phyloP scores from a whole-genome alignment of 306 rosid species.

The Canavalia gladiata region DNA sequence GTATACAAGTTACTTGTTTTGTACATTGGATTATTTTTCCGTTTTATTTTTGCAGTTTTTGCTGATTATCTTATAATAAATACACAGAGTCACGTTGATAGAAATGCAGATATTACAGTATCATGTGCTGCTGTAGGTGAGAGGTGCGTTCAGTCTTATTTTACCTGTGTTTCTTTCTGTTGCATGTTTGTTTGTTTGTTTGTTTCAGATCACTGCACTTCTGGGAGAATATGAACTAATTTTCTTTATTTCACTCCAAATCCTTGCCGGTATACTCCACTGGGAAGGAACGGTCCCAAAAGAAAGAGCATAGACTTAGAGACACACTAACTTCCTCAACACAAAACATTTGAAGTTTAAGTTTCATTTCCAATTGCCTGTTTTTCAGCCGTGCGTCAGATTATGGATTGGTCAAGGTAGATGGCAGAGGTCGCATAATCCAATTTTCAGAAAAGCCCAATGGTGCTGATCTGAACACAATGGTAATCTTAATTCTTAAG shows the following conservation, averaged over 20 bases:
- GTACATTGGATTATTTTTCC: slow-evolving; percentile 9
- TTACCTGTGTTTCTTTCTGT: slow-evolving; percentile 2
- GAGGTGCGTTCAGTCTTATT: slow-evolving; percentile 67
- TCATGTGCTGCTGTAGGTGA: slow-evolving; percentile 75
- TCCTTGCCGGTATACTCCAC: background rate
- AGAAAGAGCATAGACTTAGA: background rate
- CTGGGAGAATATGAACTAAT: slow-evolving; percentile 16
- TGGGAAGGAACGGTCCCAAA: background rate
- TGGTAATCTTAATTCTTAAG: slow-evolving; percentile 60
- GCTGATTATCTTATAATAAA: slow-evolving; percentile 45
- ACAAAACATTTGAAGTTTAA: slow-evolving; percentile 16
- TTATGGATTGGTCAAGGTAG: slow-evolving; percentile 85
- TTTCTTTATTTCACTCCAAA: background rate
- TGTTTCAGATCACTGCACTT: slow-evolving; percentile 10
- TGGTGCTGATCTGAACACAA: slow-evolving; percentile 70
- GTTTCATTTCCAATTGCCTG: slow-evolving; percentile 36
- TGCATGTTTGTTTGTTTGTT: slow-evolving; percentile 10
- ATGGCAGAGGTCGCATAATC: slow-evolving; percentile 69
- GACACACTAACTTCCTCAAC: slow-evolving; percentile 15
- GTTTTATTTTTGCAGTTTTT: slow-evolving; percentile 25
- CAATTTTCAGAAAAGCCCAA: slow-evolving; percentile 88
- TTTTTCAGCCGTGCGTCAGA: slow-evolving; percentile 87
- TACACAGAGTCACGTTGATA: slow-evolving; percentile 77
- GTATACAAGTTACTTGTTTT: slow-evolving; percentile 50
- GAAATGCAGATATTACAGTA: slow-evolving; percentile 82